phyloP scores from a whole-genome alignment of 1,284 basidiomycete genomes.

The Polyporus tsugae region DNA sequence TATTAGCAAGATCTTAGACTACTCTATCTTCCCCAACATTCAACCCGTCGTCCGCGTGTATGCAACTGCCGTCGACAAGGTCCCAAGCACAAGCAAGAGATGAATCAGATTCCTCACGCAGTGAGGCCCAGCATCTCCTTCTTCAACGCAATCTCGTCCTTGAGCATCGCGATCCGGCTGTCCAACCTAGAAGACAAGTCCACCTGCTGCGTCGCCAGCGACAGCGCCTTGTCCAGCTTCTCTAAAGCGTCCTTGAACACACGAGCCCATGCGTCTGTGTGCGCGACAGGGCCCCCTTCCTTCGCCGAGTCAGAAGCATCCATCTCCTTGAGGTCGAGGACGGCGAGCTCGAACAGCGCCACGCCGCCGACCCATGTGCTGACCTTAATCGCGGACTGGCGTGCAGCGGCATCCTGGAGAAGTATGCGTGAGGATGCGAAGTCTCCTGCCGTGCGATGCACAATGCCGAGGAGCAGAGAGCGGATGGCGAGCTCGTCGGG shows the following conservation, averaged over 20 bases:
- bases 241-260: slow-evolving; percentile 56
- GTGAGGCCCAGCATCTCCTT: slow-evolving; percentile 47
- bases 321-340: slow-evolving; percentile 67
- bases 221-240: slow-evolving; percentile 61
- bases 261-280: slow-evolving; percentile 53
- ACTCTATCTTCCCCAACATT: neutral
- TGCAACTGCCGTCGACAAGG: neutral
- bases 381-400: slow-evolving; percentile 49
- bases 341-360: slow-evolving; percentile 71
- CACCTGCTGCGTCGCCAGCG: slow-evolving; percentile 57
- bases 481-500: slow-evolving; percentile 76
- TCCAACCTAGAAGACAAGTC: slow-evolving; percentile 75
- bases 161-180: slow-evolving; percentile 71
- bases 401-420: slow-evolving; percentile 57
- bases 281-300: slow-evolving; percentile 26
- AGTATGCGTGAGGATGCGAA: slow-evolving; percentile 55
- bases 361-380: slow-evolving; percentile 75
- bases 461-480: slow-evolving; percentile 70
- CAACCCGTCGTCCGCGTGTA: neutral
- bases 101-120: slow-evolving; percentile 10
- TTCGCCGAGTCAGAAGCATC: slow-evolving; percentile 28
- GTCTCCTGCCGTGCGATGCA: slow-evolving; percentile 63
- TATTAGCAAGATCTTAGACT: slow-evolving; percentile 1
- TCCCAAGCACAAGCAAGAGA: neutral
- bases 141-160: slow-evolving; percentile 74